Evolutionary conservation across 108 stramenopile genomes (phyloP).

Genomic region (Seminavis robusta): DNA sequence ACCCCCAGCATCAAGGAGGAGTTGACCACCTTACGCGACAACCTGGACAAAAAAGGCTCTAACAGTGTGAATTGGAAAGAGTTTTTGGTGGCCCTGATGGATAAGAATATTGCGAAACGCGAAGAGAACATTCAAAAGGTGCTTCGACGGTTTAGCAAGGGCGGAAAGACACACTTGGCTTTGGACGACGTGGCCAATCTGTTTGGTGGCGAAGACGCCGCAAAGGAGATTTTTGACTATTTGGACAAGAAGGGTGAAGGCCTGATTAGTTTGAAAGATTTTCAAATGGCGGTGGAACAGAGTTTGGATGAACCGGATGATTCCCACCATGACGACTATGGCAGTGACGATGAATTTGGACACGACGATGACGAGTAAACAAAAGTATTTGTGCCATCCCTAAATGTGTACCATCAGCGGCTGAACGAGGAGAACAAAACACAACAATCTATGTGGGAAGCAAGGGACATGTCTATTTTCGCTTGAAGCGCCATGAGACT

Average conservation of each 20-base stretch:
- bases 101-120: slow-evolving; percentile 66
- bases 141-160: slow-evolving; percentile 78
- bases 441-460: too few relatives aligned
- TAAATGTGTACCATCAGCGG: too few relatives aligned
- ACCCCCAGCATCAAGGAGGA: slow-evolving; percentile 33
- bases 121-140: slow-evolving; percentile 84
- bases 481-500: too few relatives aligned
- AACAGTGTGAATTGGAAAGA: slow-evolving; percentile 83
- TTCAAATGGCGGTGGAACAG: slow-evolving; percentile 38
- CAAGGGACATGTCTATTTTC: too few relatives aligned
- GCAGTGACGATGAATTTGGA: too few relatives aligned
- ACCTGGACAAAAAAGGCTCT: slow-evolving; percentile 57
- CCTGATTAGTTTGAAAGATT: slow-evolving; percentile 80
- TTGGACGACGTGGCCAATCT: slow-evolving; percentile 70
- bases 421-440: too few relatives aligned
- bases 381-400: too few relatives aligned
- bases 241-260: slow-evolving; percentile 85
- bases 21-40: slow-evolving; percentile 49
- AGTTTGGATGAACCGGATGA: slow-evolving; percentile 9
- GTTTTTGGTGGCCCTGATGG: slow-evolving; percentile 83
- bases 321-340: too few relatives aligned
- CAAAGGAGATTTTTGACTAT: slow-evolving; percentile 72
- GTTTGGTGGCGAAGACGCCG: slow-evolving; percentile 79
- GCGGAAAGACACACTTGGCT: slow-evolving; percentile 49
- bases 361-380: too few relatives aligned